A percentile compares a stretch with the other conserved stretches of the same genome.
Conservation (phyloP, 208 protist genomes). For the Phytomonas sp. region DNA sequence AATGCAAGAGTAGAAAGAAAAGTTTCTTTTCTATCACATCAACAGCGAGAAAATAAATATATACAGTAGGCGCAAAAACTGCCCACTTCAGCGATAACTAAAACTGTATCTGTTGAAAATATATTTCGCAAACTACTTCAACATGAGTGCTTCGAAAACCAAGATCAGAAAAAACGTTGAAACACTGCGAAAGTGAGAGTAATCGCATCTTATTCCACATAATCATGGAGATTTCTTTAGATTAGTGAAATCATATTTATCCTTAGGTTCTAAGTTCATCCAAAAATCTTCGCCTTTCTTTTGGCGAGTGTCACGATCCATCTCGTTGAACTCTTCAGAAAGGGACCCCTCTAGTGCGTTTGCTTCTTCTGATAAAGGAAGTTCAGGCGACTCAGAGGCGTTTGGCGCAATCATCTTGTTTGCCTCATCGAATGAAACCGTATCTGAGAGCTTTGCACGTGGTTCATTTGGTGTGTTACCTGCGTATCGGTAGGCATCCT, state of each 20-base stretch:
- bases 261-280: conserved; percentile 87
- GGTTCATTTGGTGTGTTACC: conserved; percentile 77
- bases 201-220: background rate
- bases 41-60: background rate
- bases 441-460: conserved; percentile 70
- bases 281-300: conserved; percentile 91
- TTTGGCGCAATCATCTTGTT: conserved; percentile 89
- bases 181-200: background rate
- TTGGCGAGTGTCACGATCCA: conserved; percentile 65
- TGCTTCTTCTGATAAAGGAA: conserved; percentile 29
- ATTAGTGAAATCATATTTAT: conserved; percentile 88
- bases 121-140: background rate
- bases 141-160: background rate
- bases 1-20: background rate
- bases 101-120: background rate
- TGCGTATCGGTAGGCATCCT: conserved; percentile 86
- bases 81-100: background rate
- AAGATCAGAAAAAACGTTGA: background rate
- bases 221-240: conserved; percentile 80
- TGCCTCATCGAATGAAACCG: conserved; percentile 82
- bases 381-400: conserved; percentile 36
- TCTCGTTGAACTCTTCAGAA: conserved; percentile 66
- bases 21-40: background rate
- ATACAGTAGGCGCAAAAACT: background rate
- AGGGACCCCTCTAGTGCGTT: conserved; percentile 28